These are phyloP conservation scores for Trichoderma sp. DNA, from an alignment of 2,329 filamentous ascomycete species.

Conservation along the genomic window DNA sequence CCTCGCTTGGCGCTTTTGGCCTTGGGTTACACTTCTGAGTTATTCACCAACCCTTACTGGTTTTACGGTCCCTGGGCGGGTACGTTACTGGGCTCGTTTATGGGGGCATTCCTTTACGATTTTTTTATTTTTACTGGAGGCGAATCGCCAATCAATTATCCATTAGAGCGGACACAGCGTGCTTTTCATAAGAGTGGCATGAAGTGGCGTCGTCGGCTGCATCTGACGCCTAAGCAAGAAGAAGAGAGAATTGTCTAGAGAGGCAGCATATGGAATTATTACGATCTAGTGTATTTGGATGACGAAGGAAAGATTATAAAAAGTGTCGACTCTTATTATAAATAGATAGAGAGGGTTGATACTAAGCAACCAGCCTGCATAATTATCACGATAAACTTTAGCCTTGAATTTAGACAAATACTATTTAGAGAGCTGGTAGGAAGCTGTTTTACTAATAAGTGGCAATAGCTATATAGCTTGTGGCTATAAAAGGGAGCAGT, in stretches of 20 bases:
- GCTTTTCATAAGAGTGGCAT: background rate
- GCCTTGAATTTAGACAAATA: background rate
- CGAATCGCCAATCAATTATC: slow-evolving; percentile 4
- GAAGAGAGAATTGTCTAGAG: background rate
- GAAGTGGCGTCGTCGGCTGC: slow-evolving; percentile 1
- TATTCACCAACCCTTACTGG: background rate
- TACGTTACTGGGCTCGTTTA: background rate
- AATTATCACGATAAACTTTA: background rate
- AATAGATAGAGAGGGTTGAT: background rate
- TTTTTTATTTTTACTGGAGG: slow-evolving; percentile 2
- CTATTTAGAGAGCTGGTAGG: background rate
- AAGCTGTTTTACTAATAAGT: background rate
- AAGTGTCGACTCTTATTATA: background rate
- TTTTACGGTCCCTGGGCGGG: background rate
- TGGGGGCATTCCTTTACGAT: slow-evolving; percentile 7
- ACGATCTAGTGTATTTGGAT: background rate
- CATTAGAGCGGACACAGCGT: slow-evolving; percentile 1
- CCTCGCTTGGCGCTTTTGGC: background rate
- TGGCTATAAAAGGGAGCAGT: background rate
- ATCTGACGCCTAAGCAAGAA: background rate
- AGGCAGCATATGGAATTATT: background rate
- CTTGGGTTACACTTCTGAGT: background rate
- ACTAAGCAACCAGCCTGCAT: background rate
- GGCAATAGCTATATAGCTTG: background rate
- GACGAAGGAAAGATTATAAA: background rate